Percentiles rank a stretch among this genome's conserved stretches.
These are phyloP conservation scores for Cutaneotrichosporon sp. DNA, from an alignment of 1,284 basidiomycete genomes.

Conservation along the genomic window DNA sequence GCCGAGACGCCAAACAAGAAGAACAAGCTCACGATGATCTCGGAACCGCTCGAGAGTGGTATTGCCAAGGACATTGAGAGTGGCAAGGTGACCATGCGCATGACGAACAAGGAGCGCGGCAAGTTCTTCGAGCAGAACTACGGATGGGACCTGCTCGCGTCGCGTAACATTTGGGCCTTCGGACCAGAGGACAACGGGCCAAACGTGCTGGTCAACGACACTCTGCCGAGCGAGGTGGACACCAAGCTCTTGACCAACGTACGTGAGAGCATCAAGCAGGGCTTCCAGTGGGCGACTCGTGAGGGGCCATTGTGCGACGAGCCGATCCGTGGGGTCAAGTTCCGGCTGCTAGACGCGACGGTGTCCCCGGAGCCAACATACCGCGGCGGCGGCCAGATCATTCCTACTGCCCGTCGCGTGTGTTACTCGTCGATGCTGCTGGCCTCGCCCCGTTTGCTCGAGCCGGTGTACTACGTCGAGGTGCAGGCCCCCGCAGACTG, in stretches of 20 bases:
- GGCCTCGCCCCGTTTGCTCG: constrained; percentile 88
- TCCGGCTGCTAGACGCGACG: constrained; percentile 87
- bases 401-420: constrained; percentile 90
- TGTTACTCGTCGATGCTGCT: constrained; percentile 99
- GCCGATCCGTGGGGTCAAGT: constrained; percentile 98
- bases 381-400: constrained; percentile 95
- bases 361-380: constrained; percentile 94
- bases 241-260: constrained; percentile 86
- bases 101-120: constrained; percentile 89
- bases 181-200: constrained; percentile 93
- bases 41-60: constrained; percentile 88
- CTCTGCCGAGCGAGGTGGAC: constrained; percentile 90
- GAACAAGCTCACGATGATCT: constrained; percentile 98
- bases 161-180: constrained; percentile 99
- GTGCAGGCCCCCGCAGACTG: constrained; percentile 98
- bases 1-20: constrained; percentile 99
- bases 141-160: constrained; percentile 96
- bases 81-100: constrained; percentile 85
- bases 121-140: constrained; percentile 94
- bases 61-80: constrained; percentile 92
- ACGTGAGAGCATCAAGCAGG: constrained; percentile 94
- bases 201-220: constrained; percentile 93
- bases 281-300: constrained; percentile 98
- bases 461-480: constrained; percentile 97
- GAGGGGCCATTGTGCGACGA: constrained; percentile 98